These are phyloP conservation scores for Ananas comosus DNA, from an alignment of 176 grass and related monocot species.

Conservation along the genomic window DNA sequence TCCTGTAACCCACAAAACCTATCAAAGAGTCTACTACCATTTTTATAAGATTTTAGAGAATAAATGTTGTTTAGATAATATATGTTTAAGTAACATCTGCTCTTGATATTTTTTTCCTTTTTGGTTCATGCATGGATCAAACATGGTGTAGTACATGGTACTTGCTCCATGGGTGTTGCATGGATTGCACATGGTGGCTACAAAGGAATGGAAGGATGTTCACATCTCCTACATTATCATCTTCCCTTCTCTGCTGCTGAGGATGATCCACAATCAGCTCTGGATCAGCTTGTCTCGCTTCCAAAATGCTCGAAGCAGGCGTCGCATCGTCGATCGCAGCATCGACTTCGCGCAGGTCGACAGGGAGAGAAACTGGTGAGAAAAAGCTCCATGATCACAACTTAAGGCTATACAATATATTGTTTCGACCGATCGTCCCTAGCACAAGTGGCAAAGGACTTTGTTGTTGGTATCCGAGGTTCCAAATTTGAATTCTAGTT, in stretches of 20 bases:
- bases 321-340: constrained; percentile 63
- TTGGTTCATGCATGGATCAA: not conserved
- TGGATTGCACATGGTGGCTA: constrained; percentile 34
- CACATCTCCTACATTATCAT: constrained; percentile 27
- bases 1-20: no score
- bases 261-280: constrained; percentile 2
- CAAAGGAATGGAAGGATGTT: constrained; percentile 3
- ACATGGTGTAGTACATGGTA: constrained; percentile 30
- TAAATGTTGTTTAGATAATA: no score
- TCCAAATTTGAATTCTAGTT: no score
- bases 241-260: constrained; percentile 8
- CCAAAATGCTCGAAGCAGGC: constrained; percentile 69
- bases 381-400: not conserved
- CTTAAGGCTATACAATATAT: no score
- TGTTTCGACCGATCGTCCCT: no score
- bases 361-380: constrained; percentile 80
- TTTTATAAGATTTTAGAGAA: no score
- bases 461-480: no score
- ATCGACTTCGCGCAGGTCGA: constrained; percentile 92
- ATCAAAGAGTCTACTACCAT: no score
- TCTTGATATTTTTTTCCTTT: not conserved
- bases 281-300: constrained; percentile 30
- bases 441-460: no score
- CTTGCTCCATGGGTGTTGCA: constrained; percentile 45
- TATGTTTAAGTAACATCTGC: not conserved